phyloP scores from a whole-genome alignment of 2,329 filamentous ascomycete genomes.

The Aspergillus sp. region DNA sequence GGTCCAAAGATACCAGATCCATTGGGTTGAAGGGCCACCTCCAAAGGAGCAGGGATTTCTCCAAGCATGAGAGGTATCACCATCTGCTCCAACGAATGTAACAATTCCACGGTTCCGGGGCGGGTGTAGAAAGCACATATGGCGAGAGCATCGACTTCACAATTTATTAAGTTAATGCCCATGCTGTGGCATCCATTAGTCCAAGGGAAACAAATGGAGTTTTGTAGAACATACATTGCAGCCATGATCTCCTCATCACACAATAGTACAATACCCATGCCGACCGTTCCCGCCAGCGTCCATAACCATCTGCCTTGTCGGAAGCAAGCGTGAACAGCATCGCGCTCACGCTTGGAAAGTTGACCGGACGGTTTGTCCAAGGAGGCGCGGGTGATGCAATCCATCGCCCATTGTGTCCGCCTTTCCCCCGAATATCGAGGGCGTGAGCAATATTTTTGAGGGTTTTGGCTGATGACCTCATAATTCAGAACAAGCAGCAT shows the following conservation, averaged over 20 bases:
- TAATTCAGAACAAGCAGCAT: neutral
- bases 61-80: neutral
- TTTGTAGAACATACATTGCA: neutral
- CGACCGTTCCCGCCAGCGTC: too few species aligned
- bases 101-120: neutral
- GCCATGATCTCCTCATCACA: neutral
- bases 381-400: too few species aligned
- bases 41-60: neutral
- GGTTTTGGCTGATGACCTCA: neutral
- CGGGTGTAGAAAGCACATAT: conserved; percentile 1
- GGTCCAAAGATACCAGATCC: neutral
- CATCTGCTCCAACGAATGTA: neutral
- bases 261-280: neutral
- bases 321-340: too few species aligned
- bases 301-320: too few species aligned
- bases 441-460: too few species aligned
- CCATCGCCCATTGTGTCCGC: too few species aligned
- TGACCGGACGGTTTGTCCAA: too few species aligned
- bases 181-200: neutral
- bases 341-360: too few species aligned
- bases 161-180: neutral
- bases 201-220: neutral
- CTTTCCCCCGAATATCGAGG: too few species aligned
- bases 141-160: neutral
- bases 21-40: neutral